Conservation (phyloP, 2,329 filamentous ascomycete species). For the Pestalotiopsis fici region DNA sequence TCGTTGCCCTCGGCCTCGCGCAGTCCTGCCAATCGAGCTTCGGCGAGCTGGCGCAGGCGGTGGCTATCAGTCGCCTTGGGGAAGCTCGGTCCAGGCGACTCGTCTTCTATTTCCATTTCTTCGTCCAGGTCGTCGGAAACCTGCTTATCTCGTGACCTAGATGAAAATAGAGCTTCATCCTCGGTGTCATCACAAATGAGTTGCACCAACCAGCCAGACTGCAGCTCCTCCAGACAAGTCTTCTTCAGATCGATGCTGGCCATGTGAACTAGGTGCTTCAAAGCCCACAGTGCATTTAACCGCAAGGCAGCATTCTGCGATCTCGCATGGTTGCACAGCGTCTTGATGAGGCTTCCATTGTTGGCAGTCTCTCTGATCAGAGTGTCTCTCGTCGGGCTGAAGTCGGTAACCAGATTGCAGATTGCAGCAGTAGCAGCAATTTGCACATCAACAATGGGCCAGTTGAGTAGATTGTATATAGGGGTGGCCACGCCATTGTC, state of each 20-base stretch:
- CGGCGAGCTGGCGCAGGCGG: constrained; percentile 45
- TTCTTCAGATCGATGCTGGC: constrained; percentile 74
- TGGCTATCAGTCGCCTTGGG: constrained; percentile 18
- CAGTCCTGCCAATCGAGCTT: constrained; percentile 49
- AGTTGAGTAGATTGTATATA: constrained; percentile 72
- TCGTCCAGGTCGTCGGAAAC: constrained; percentile 50
- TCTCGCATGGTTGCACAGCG: constrained; percentile 82
- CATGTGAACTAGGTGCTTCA: constrained; percentile 85
- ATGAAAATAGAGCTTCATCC: constrained; percentile 48
- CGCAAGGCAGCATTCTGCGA: constrained; percentile 78
- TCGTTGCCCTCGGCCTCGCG: constrained; percentile 71
- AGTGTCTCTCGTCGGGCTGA: constrained; percentile 87
- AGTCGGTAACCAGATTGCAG: constrained; percentile 83
- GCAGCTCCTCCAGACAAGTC: constrained; percentile 74
- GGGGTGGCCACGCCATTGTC: constrained; percentile 82
- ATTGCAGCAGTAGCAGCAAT: constrained; percentile 83
- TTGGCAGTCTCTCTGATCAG: constrained; percentile 59
- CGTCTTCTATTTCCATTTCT: constrained; percentile 59
- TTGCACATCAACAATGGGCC: constrained; percentile 76
- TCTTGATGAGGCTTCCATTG: constrained; percentile 65
- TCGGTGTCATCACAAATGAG: constrained; percentile 69
- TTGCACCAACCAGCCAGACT: constrained; percentile 77
- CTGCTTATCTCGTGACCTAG: constrained; percentile 31
- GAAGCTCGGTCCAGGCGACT: constrained; percentile 21
- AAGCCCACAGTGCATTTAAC: constrained; percentile 85